Evolutionary conservation across 2,329 filamentous ascomycete species (phyloP), one percentile per base, ranked within the genome.

Genomic region (Alternaria sp.): DNA sequence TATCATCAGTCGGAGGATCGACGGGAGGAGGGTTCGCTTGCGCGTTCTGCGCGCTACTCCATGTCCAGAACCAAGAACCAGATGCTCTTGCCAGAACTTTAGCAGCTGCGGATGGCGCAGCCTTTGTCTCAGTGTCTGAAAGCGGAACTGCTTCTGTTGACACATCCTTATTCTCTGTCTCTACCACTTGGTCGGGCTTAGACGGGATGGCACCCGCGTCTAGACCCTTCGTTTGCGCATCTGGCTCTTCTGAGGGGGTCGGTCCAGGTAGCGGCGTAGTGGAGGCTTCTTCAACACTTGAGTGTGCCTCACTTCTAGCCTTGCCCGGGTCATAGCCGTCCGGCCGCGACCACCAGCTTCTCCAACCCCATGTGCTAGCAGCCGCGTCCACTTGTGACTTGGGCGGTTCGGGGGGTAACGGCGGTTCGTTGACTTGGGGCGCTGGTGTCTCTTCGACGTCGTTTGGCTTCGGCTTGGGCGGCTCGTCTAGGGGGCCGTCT

Each of bases 261-360:
- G 67, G 61, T 5, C 74, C 77, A 8, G 81, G 81, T 32, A 82
- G 58, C 5, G 81, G 80, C 5, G 79, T 82, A 44, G 63, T 75
- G 48, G 73, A 78, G 4, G 81, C 80, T 36, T 78, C 78, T 20
- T 78, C 72, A 7, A 68, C 69, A 36, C 70, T 68, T 18, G 63
- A 68, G 39, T 67, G 59, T 60, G 65, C 61, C 42, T 59, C 72
- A 22, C 62, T 69, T 57, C 60, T 75, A n/a, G 70, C 65, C 54
- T 78, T 78, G 4, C 57, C 57, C n/a, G 73, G 71, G n/a, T 81
- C 79, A 57, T 83, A 82, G 1, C 79, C 81, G 65, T 84, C 82
- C 6, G 82, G 82, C 30, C 81, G 70, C 14, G 82, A 84, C 82
- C 82, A 84, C 82, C 82, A 84, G 22, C 81, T 80, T 39, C 79